Evolutionary conservation across 1,284 basidiomycete genomes (phyloP), one percentile per base, ranked within the genome.

Genomic region (Cutaneotrichosporon daszewskae): DNA sequence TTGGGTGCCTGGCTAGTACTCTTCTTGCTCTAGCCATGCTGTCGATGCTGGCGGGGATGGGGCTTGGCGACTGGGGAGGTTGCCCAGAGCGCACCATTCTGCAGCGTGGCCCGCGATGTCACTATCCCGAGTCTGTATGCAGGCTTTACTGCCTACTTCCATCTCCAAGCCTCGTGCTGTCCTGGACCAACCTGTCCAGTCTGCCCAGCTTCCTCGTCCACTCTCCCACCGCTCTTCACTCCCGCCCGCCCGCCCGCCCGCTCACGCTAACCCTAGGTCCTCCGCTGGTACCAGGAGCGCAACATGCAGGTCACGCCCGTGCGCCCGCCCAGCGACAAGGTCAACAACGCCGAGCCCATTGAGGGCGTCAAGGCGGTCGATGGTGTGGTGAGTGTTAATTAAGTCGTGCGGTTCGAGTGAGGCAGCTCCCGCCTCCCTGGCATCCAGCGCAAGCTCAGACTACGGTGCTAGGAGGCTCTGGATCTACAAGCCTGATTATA

Each of bases 271-370:
- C 43, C 14, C 31, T 16, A 39, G 41, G 18, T 43, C 22, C 12
- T 86, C 36, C 66, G 85, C 43, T 79, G 85, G 85, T 89, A 88
- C 66, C 74, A 81, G 52, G 72, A 66, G 7, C 79, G 81, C 46
- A 66, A 75, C 22, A 40, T 66, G 25, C 47, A 57, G 3, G 66
- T 71, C 37, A 76, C 78, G 51, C 62, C 77, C 5, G 81, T 88
- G 13, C 83, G 79, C 2, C 86, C 49, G 12, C 23, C 42, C 5
- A 44, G 40, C 35, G 46, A 48, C 51, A 38, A 37, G 37, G 41
- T 52, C 27, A 44, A 48, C 29, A 37, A 50, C 22, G 38, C 50
- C 6, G 56, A 61, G 31, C 43, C 49, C 24, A 49, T 64, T n/a
- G 64, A 68, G 43, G 62, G 62, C 17, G 35, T 65, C 29, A 34